These are phyloP conservation scores for Colletotrichum truncatum DNA, from an alignment of 2,329 filamentous ascomycete genomes.

Conservation along the genomic window DNA sequence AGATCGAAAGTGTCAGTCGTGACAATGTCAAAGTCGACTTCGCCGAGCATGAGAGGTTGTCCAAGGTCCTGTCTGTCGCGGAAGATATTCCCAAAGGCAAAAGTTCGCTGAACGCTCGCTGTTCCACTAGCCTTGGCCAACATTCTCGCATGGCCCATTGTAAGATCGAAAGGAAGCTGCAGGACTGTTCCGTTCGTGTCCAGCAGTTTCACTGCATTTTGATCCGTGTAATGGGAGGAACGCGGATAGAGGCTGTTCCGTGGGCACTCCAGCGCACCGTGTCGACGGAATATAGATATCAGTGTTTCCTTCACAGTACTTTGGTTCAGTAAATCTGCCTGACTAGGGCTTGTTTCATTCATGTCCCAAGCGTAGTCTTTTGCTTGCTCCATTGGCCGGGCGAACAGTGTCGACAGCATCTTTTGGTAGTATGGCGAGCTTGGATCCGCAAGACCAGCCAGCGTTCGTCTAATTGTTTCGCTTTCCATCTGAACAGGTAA, in stretches of 20 bases:
- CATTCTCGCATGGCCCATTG: conserved; percentile 85
- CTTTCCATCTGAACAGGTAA: conserved; percentile 93
- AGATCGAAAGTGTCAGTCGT: conserved; percentile 83
- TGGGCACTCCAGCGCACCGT: conserved; percentile 86
- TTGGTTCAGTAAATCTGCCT: conserved; percentile 74
- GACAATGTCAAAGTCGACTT: conserved; percentile 97
- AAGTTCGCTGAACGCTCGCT: conserved; percentile 76
- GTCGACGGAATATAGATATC: conserved; percentile 82
- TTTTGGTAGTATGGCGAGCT: conserved; percentile 90
- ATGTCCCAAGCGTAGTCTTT: conserved; percentile 86
- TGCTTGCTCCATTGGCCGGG: conserved; percentile 77
- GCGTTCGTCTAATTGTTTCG: conserved; percentile 84
- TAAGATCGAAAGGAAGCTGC: conserved; percentile 94
- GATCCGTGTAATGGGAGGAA: conserved; percentile 76
- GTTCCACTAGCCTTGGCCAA: conserved; percentile 76
- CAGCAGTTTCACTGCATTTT: conserved; percentile 79
- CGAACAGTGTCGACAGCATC: conserved; percentile 87
- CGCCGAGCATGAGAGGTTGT: conserved; percentile 83
- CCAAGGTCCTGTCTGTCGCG: conserved; percentile 81
- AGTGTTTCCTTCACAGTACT: conserved; percentile 79
- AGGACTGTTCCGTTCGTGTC: conserved; percentile 87
- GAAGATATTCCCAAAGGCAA: conserved; percentile 89
- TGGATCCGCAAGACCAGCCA: conserved; percentile 83
- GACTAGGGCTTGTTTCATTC: conserved; percentile 61
- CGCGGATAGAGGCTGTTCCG: conserved; percentile 83